Evolutionary conservation across 805 yeast genomes (phyloP), one percentile per base, ranked within the genome.

Genomic region (Kodamaea kaohsiungensis): DNA sequence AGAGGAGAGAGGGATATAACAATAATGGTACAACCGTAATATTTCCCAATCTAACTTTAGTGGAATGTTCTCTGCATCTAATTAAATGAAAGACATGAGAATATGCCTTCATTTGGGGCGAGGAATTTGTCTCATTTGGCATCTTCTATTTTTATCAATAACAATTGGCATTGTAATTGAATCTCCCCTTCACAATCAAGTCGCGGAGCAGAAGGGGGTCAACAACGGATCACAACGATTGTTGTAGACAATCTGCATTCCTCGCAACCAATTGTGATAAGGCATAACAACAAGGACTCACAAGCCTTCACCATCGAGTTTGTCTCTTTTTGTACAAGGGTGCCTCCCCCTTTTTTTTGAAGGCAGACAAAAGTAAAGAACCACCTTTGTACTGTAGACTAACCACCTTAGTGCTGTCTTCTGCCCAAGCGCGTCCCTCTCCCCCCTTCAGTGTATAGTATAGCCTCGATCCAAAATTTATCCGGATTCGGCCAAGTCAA

Each of bases 371-470:
- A 30, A 12, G 35, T 30, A 12, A 10, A 30, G 35, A 30, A 30
- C 35, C 35, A 30, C 35, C 35, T 30, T 30, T 30, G 35, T 30
- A 12, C 6, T 9, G 35, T 30, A 30, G 35, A 30, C 35, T 30
- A 30, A 30, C 5, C 35, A 19, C 45, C 19, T 40, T 19, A 40
- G 25, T 40, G 45, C 25, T 19, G 13, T 17, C 25, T 19, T 2
- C 45, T 40, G 25, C 45, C 45, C 45, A 40, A 12, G 25, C 45
- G 45, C 45, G 45, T 40, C 25, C 25, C 45, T 16, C 12, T 40
- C 45, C 45, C 45, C 45, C 45, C 45, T 40, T 40, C 22, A 40
- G 45, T 40, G 25, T 12, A 17, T 17, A 9, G 35, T 17, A 16
- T 40, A 40, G 45, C 45, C 45, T 40, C 45, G 45, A 40, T 15